Evolutionary conservation across 1,139 yeast genomes (phyloP), one percentile per base, ranked within the genome.

Genomic region (Suhomyces bokatorum): DNA sequence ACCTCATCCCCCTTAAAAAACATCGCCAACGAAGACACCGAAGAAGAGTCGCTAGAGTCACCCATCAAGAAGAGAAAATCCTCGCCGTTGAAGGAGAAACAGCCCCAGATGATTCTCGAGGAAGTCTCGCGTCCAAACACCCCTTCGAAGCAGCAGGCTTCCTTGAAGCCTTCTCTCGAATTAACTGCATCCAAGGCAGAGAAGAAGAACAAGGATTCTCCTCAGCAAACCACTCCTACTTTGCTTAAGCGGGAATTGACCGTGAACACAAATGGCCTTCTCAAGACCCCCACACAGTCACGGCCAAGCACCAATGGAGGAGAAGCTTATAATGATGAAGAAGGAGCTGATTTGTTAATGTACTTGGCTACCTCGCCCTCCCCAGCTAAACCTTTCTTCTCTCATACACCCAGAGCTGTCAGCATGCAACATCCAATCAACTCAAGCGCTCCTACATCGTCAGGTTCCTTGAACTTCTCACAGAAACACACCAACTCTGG

Each of bases 321-420:
- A 10, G 52, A 55, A 6, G 58, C 53, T 38, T 56, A 66, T 54
- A 65, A 75, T 45, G 83, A 79, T 47, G 87, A 84, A 43, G 90
- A 85, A 61, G 96, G 96, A 6, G 96, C 95, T 1, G 95, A 86
- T 60, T 67, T 88, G 50, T 73, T 88, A 49, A 78, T 88, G 81
- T 88, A 80, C 61, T 72, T 88, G 55, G 95, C 96, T 3, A 86
- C 95, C 4, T 86, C 95, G 3, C 96, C 96, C 1, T 85, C 93
- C 0, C 89, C 91, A 0, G 83, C 85, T 1, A 73, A 70, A 42
- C 68, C 72, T 5, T 63, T 59, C 53, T 64, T 56, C 48, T 57
- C 64, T n/a, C 60, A 61, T 47, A 70, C 75, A 8, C 76, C 78
- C 53, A 55, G 68, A 33, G 38, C 49, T 34, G 22, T 39, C 42